A percentile compares a stretch with the other conserved stretches of the same genome.
Conservation (phyloP, 2,329 filamentous ascomycete species). For the Lasiodiplodia gonubiensis region DNA sequence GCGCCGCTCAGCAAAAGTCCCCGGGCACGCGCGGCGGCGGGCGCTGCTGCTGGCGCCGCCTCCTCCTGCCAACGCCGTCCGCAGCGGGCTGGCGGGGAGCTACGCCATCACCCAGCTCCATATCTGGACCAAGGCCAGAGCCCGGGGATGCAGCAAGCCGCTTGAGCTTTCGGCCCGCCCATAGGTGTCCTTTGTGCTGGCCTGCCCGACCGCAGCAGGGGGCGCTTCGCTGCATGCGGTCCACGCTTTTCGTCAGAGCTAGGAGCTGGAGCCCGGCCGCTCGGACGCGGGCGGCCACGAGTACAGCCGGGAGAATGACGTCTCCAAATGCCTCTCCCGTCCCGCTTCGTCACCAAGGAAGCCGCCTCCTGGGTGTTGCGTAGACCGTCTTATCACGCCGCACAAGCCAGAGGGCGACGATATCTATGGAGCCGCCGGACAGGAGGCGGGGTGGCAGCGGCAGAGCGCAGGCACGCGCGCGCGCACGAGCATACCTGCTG, state of each 20-base stretch:
- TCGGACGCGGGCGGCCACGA: slow-evolving; percentile 15
- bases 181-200: slow-evolving; percentile 26
- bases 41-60: slow-evolving; percentile 1
- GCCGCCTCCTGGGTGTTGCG: neutral
- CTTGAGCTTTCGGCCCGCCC: slow-evolving; percentile 22
- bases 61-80: slow-evolving; percentile 10
- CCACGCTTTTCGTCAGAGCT: slow-evolving; percentile 17
- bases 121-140: slow-evolving; percentile 13
- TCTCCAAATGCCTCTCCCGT: neutral
- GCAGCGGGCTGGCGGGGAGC: slow-evolving; percentile 17
- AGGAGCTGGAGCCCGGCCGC: slow-evolving; percentile 11
- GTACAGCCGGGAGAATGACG: slow-evolving; percentile 15
- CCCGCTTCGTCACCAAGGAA: neutral
- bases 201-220: slow-evolving; percentile 20
- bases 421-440: neutral
- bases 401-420: neutral
- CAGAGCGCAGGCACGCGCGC: neutral
- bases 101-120: slow-evolving; percentile 22
- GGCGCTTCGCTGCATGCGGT: slow-evolving; percentile 22
- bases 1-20: slow-evolving; percentile 16
- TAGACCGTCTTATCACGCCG: neutral
- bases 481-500: neutral
- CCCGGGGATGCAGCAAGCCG: slow-evolving; percentile 23
- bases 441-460: slow-evolving; percentile 9
- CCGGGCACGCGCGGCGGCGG: slow-evolving; percentile 8